phyloP scores from a whole-genome alignment of 768 basidiomycete species.

The Infundibulicybe gibba region DNA sequence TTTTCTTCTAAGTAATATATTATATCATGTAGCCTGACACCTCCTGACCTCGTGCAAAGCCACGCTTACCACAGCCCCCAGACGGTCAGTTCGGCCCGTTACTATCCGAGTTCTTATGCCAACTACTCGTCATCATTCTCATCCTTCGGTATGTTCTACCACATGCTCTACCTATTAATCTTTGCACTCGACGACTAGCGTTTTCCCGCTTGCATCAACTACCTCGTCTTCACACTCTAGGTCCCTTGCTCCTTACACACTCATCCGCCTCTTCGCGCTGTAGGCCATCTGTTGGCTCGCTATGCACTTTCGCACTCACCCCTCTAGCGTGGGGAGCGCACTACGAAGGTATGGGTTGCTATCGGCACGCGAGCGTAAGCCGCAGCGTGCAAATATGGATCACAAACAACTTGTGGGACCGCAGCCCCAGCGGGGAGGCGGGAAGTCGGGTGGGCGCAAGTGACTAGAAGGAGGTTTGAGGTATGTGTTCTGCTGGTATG shows the following conservation, averaged over 20 bases:
- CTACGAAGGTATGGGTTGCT: conserved; percentile 85
- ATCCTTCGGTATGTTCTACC: conserved; percentile 62
- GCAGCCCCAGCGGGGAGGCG: conserved; percentile 19
- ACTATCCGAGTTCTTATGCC: conserved; percentile 67
- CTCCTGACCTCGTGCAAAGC: conserved; percentile 68
- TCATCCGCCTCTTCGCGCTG: conserved; percentile 87
- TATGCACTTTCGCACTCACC: conserved; percentile 78
- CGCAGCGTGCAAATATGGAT: conserved; percentile 93
- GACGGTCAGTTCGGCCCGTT: conserved; percentile 48
- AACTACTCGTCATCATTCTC: conserved; percentile 70
- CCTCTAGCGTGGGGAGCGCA: conserved; percentile 65
- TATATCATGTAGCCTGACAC: conserved; percentile 43
- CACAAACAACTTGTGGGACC: conserved; percentile 80
- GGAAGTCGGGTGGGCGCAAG: conserved; percentile 54
- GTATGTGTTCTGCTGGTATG: conserved; percentile 69
- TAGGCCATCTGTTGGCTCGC: conserved; percentile 98
- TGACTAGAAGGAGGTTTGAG: conserved; percentile 80
- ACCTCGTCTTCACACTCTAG: conserved; percentile 68
- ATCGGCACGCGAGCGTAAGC: conserved; percentile 81
- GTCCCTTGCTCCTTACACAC: conserved; percentile 54
- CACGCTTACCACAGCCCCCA: conserved; percentile 47
- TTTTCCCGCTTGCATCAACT: conserved; percentile 58
- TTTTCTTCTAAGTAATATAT: too few relatives aligned
- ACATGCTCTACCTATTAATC: conserved; percentile 41
- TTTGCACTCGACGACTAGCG: conserved; percentile 14